Conservation (phyloP, 1,139 yeast species). For the Meyerozyma athensensis region DNA sequence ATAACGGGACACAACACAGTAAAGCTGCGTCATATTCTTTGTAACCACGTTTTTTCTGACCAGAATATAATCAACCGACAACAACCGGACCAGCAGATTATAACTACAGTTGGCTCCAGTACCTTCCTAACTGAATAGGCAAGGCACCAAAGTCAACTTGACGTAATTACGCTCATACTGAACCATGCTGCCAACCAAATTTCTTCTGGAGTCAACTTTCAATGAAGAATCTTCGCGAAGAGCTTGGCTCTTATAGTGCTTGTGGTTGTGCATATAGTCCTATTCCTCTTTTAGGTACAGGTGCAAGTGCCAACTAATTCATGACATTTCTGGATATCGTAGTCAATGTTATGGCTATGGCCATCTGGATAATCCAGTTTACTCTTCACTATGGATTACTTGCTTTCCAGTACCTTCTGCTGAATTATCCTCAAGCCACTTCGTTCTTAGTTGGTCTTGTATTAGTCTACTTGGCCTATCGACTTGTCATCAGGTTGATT, state of each 20-base stretch:
- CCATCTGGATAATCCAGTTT: slow-evolving; percentile 14
- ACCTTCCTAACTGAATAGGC: slow-evolving; percentile 53
- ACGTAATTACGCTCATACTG: slow-evolving; percentile 11
- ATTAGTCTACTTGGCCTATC: slow-evolving; percentile 21
- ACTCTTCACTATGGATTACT: slow-evolving; percentile 13
- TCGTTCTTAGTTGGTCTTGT: slow-evolving; percentile 16
- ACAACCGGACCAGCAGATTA: slow-evolving; percentile 23
- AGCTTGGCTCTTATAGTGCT: slow-evolving; percentile 9
- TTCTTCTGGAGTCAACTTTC: slow-evolving; percentile 41
- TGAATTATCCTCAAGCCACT: slow-evolving; percentile 24
- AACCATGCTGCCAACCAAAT: slow-evolving; percentile 24
- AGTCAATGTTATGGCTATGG: slow-evolving; percentile 8
- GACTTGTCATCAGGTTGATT: slow-evolving; percentile 16
- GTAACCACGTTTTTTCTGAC: slow-evolving; percentile 49
- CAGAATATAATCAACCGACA: slow-evolving; percentile 36
- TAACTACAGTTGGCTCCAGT: slow-evolving; percentile 11
- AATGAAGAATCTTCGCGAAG: slow-evolving; percentile 15
- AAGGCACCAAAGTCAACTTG: slow-evolving; percentile 19
- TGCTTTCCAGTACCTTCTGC: slow-evolving; percentile 14
- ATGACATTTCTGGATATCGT: slow-evolving; percentile 8
- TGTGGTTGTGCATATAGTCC: slow-evolving; percentile 8
- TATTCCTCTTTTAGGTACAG: not conserved
- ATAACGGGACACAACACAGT: slow-evolving; percentile 55
- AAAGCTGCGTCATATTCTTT: slow-evolving; percentile 40
- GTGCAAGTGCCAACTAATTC: not conserved